Base-by-base conservation (phyloP, 257 asterid species). In the Eucommia ulmoides region DNA sequence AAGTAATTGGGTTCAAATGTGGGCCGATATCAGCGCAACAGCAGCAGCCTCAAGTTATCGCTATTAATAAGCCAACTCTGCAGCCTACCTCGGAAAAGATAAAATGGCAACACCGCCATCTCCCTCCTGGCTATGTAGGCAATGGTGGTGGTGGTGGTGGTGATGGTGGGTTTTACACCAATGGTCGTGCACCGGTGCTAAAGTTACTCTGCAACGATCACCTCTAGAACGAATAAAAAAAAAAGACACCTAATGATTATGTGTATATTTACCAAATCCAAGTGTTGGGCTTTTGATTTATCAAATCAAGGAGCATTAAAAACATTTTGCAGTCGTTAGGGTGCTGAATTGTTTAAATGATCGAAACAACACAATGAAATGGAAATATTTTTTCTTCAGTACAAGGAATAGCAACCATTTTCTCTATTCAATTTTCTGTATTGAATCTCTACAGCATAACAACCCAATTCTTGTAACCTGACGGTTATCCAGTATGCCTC, bases 171-270 rank as follows among this genome's bases (percentile, higher is more conserved):
- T n/a, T n/a, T 3, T 60, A 58, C n/a, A 33, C 50, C 23, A 63
- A 68, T 15, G 70, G 61, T 45, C 71, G 26, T 57, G 55, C 60
- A 29, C 74, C 41, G 35, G 67, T 61, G 14, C 20, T 74, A 64
- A 80, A 59, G 45, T 69, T 66, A 25, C 66, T 65, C n/a, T 69
- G 73, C 69, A 66, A 66, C 62, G 70, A 63, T 53, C 70, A 49
- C 21, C 67, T 65, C 51, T 79, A 65, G 64, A 48, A 54, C 38
- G 38, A 12, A 26, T 26, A 26, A 26, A 26, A 26, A 26, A 12
- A 12, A 12, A 26, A 12, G 5, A 18, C 11, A 10, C 44, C 11
- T 35, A 3, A 35, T 2, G 44, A 2, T 10, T 35, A 35, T 35
- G 9, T 35, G 44, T 18, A 35, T 35, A 11, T 35, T 35, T 29